Evolutionary conservation across 2,329 filamentous ascomycete species (phyloP), one percentile per base, ranked within the genome.

Genomic region (Talaromyces piceae): DNA sequence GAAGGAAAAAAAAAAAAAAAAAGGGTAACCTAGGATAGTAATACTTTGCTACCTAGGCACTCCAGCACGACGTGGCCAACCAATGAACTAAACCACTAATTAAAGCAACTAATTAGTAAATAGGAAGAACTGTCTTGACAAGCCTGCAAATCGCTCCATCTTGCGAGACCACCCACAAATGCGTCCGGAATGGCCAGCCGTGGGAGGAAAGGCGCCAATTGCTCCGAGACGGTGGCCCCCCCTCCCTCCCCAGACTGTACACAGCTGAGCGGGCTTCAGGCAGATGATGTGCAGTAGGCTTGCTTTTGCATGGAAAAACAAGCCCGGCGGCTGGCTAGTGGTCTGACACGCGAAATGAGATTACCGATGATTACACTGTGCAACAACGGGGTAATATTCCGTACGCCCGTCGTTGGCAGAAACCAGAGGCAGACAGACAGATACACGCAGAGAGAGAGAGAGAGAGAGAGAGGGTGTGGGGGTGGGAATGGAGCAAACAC

Each of bases 261-360:
- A 33, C 33, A 43, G 39, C 39, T 43, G 39, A 25, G 39, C 23
- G n/a, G 18, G 33, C 33, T 39, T 16, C n/a, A 39, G n/a, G 33
- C 49, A 51, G 53, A 64, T 63, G 62, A 63, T 63, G 54, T 63
- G 60, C 61, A 63, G 58, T 50, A 49, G 44, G 43, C 41, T 57
- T 59, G 60, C 56, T 60, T 56, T 11, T 37, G n/a, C 54, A 57
- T 57, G 54, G 54, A 54, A 55, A 57, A 45, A 50, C 37, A 46
- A 45, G 25, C 33, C 33, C 28, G 41, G 31, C 31, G 41, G 44
- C 47, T 41, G 43, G 41, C 11, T 30, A 43, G 39, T 43, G 39
- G 39, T n/a, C 39, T 37, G 33, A 37, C 33, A 37, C n/a, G 31
- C 5, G 31, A 16, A 18, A 33, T 33, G 31, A 13, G 12, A 33